These are phyloP conservation scores for Plenodomus tracheiphilus DNA, from an alignment of 2,329 filamentous ascomycete species.

Conservation along the genomic window DNA sequence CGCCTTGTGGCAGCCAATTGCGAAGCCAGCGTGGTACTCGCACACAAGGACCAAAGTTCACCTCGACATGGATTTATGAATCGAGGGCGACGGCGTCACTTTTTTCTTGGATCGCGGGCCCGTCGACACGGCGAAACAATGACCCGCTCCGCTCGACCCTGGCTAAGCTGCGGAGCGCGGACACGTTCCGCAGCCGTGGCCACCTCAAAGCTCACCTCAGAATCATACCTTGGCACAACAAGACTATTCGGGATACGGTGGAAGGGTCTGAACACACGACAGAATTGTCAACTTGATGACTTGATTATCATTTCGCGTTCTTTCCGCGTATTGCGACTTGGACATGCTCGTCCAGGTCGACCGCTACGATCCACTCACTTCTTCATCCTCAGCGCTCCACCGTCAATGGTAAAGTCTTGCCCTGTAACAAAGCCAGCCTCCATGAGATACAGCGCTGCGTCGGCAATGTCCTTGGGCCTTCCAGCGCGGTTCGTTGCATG, in stretches of 20 bases:
- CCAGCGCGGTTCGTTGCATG: constrained; percentile 52
- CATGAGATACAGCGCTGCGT: constrained; percentile 49
- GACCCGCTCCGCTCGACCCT: neutral
- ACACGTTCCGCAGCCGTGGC: neutral
- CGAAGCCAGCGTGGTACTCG: neutral
- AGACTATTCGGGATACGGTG: too few species aligned
- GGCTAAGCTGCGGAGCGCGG: neutral
- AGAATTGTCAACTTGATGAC: too few species aligned
- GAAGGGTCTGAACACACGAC: too few species aligned
- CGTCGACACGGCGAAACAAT: neutral
- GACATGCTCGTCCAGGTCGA: too few species aligned
- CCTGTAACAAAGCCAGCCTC: constrained; percentile 46
- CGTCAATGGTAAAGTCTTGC: constrained; percentile 44
- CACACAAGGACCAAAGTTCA: neutral
- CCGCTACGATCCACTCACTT: constrained; percentile 7
- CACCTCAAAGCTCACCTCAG: too few species aligned
- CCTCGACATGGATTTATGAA: too few species aligned
- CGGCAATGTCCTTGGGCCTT: constrained; percentile 50
- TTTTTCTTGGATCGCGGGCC: neutral
- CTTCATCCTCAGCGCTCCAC: constrained; percentile 43
- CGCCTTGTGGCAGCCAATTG: neutral
- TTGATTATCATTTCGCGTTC: too few species aligned
- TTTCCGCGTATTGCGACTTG: too few species aligned
- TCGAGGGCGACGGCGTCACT: neutral
- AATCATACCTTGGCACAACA: too few species aligned